A percentile compares a stretch with the other conserved stretches of the same genome.
phyloP scores from a whole-genome alignment of 2,329 filamentous ascomycete genomes.

The Botryosphaeria dothidea region DNA sequence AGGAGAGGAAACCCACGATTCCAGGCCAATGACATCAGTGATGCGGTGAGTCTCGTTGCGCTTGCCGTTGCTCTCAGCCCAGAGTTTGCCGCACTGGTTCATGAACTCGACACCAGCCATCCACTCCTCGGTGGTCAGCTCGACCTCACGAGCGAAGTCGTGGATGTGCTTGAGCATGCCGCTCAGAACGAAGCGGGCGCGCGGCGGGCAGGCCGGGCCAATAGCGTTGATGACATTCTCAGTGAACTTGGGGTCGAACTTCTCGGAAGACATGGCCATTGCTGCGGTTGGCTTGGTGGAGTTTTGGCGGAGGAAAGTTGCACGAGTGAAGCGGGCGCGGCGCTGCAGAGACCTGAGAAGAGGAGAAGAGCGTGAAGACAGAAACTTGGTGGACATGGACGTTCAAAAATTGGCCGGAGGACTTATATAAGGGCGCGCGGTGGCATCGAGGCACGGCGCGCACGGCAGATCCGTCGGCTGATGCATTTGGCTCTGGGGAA shows the following conservation, averaged over 20 bases:
- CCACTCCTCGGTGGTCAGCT: conserved; percentile 77
- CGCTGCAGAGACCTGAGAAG: neutral
- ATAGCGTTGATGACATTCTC: conserved; percentile 71
- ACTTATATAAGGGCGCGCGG: conserved; percentile 1
- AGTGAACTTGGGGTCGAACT: conserved; percentile 77
- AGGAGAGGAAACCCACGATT: conserved; percentile 56
- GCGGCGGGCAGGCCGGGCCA: conserved; percentile 67
- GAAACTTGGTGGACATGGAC: neutral
- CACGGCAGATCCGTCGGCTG: conserved; percentile 20
- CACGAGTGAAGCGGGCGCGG: neutral
- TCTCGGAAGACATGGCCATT: conserved; percentile 14
- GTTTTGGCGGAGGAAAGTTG: neutral
- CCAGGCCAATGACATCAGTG: conserved; percentile 72
- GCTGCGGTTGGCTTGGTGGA: neutral
- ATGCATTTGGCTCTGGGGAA: conserved; percentile 1
- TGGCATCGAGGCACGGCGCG: neutral
- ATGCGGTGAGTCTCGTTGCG: conserved; percentile 75
- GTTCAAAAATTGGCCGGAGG: neutral
- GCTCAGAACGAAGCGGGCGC: conserved; percentile 64
- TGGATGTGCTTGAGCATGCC: conserved; percentile 71
- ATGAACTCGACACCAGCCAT: conserved; percentile 72
- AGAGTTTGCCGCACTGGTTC: conserved; percentile 70
- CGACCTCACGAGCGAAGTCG: conserved; percentile 75
- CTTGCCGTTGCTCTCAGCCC: conserved; percentile 55
- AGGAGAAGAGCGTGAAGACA: neutral